Base-by-base conservation (phyloP, 2,329 filamentous ascomycete genomes). In the Botrytis deweyae region DNA sequence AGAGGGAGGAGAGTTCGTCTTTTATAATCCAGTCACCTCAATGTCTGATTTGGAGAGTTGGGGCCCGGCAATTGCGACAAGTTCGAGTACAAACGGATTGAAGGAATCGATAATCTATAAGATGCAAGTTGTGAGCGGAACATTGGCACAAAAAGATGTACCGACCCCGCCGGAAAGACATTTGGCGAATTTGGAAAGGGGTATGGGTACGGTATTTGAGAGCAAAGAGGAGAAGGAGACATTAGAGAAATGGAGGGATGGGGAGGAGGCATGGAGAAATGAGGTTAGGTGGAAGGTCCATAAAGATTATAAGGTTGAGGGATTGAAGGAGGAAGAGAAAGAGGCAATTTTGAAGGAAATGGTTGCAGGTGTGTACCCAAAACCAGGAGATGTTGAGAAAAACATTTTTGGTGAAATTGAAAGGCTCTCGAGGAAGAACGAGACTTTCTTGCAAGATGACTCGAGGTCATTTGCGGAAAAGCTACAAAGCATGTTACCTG, bases 361-460 rank as follows among this genome's bases (percentile, higher is more conserved):
- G 77, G 77, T 80, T 70, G 80, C 75, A 59, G 81, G 81, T 58
- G 76, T 79, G n/a, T 80, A 81, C 69, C 63, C 73, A 42, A 72
- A 67, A 25, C 78, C 79, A 4, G 74, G 75, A 61, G n/a, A 63
- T 36, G 65, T 73, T 4, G 64, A 70, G 40, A 36, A 70, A 42
- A 59, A 46, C 75, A 52, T 79, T 40, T 25, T 80, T 40, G 75
- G 75, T 14, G 73, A 74, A 46, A 76, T 80, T 42, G 76, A 76
- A n/a, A 75, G 70, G 12, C 76, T 79, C 49, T 74, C 77, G 22
- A 77, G 74, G 42, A 76, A 76, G 73, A 82, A 82, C 55, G 78
- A 79, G 77, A 81, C 81, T 29, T 81, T 80, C 74, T 73, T 81
- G 42, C 74, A 79, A 49, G 75, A 73, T 38, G 77, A 81, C 74